Evolutionary conservation across 179 eudicot species (phyloP).

Genomic region (Spergularia azorica): DNA sequence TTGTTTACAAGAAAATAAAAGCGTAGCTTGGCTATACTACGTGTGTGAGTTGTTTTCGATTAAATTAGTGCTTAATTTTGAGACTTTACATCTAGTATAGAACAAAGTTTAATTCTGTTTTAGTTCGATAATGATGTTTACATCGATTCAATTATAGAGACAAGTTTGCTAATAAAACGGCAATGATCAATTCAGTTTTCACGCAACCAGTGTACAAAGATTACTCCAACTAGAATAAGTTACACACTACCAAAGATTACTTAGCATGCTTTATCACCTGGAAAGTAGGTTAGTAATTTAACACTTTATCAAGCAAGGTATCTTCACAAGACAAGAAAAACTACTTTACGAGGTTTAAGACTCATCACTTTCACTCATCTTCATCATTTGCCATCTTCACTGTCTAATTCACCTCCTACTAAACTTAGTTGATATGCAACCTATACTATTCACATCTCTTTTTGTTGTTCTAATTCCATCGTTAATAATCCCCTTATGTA

Average conservation of each 20-base stretch:
- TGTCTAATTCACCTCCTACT: neutral
- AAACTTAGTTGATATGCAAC: constrained; percentile 30
- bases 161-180: no score
- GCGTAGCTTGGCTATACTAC: no score
- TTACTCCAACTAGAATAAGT: no score
- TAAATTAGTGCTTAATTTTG: no score
- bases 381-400: constrained; percentile 7
- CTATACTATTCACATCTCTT: constrained; percentile 10
- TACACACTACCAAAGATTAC: constrained; percentile 31
- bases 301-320: constrained; percentile 56
- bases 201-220: no score
- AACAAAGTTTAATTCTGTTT: no score
- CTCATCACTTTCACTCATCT: neutral
- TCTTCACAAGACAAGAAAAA: constrained; percentile 28
- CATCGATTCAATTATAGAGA: no score
- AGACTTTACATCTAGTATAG: no score
- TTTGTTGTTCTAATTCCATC: constrained; percentile 26
- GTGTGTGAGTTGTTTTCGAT: no score
- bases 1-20: no score
- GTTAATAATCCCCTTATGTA: constrained; percentile 23
- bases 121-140: no score
- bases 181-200: no score
- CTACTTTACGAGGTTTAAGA: neutral
- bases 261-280: constrained; percentile 7
- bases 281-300: constrained; percentile 21